Percentiles rank a stretch among this genome's conserved stretches.
phyloP scores from a whole-genome alignment of 768 basidiomycete species.

The Gautieria morchelliformis region DNA sequence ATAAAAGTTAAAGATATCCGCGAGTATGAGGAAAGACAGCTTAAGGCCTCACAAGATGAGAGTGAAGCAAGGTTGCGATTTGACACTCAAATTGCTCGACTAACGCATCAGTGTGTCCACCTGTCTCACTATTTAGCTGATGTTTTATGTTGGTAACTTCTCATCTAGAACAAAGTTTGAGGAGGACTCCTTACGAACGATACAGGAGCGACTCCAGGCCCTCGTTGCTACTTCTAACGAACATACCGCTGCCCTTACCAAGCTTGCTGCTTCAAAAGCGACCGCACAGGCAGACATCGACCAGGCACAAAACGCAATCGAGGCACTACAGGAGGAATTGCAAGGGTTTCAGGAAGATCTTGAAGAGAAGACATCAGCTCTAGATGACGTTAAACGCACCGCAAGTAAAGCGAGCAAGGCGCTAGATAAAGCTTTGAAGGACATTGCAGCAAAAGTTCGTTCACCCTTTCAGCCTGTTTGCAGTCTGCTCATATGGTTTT shows the following conservation, averaged over 20 bases:
- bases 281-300: conserved; percentile 51
- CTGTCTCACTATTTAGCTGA: conserved; percentile 6
- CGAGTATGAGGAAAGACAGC: conserved; percentile 87
- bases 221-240: conserved; percentile 42
- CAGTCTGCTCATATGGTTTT: conserved; percentile 3
- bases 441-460: conserved; percentile 70
- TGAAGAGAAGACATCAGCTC: conserved; percentile 62
- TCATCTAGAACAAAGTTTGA: conserved; percentile 69
- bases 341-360: conserved; percentile 48
- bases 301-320: conserved; percentile 44
- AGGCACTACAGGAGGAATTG: conserved; percentile 51
- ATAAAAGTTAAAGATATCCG: conserved; percentile 78
- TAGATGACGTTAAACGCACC: conserved; percentile 69
- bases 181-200: conserved; percentile 56
- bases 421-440: conserved; percentile 83
- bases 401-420: conserved; percentile 61
- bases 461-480: conserved; percentile 5
- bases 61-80: conserved; percentile 74
- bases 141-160: neutral
- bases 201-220: conserved; percentile 50
- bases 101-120: conserved; percentile 69
- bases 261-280: conserved; percentile 44
- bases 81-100: conserved; percentile 76
- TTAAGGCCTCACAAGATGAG: conserved; percentile 83
- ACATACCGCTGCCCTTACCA: conserved; percentile 45